Evolutionary conservation across 306 rosid species (phyloP).

Genomic region (Lathyrus aphaca): DNA sequence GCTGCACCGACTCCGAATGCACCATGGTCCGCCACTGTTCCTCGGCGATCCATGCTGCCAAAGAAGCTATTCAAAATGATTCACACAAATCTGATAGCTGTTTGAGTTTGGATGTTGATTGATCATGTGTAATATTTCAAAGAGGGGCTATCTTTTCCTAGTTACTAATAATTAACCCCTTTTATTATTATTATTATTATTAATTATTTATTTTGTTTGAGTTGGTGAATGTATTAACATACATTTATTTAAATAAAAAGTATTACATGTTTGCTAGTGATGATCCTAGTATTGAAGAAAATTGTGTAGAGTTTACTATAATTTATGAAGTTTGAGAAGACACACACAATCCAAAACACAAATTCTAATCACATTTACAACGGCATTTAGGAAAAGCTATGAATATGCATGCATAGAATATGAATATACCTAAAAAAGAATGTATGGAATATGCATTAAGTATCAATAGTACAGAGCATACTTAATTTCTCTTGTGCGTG

Average conservation of each 20-base stretch:
- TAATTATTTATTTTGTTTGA: not conserved
- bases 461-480: not conserved
- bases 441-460: not conserved
- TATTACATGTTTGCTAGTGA: not conserved
- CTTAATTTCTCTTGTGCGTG: not conserved
- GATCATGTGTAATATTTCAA: not conserved
- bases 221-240: slow-evolving; percentile 12
- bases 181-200: not conserved
- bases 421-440: too few species aligned
- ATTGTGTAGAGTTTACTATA: too few species aligned
- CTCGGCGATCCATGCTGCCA: slow-evolving; percentile 9
- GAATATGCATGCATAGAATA: too few species aligned
- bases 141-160: not conserved
- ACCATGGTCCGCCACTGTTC: slow-evolving; percentile 12
- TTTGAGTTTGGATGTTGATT: not conserved
- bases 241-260: slow-evolving; percentile 11
- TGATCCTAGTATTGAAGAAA: not conserved
- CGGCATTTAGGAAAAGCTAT: not conserved
- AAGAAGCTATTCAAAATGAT: slow-evolving; percentile 18
- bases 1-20: not conserved
- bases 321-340: too few species aligned
- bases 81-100: not conserved
- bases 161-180: slow-evolving; percentile 2
- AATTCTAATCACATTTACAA: not conserved
- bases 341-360: not conserved